These are phyloP conservation scores for Kwoniella bestiolae DNA, from an alignment of 768 basidiomycete species.

Conservation along the genomic window DNA sequence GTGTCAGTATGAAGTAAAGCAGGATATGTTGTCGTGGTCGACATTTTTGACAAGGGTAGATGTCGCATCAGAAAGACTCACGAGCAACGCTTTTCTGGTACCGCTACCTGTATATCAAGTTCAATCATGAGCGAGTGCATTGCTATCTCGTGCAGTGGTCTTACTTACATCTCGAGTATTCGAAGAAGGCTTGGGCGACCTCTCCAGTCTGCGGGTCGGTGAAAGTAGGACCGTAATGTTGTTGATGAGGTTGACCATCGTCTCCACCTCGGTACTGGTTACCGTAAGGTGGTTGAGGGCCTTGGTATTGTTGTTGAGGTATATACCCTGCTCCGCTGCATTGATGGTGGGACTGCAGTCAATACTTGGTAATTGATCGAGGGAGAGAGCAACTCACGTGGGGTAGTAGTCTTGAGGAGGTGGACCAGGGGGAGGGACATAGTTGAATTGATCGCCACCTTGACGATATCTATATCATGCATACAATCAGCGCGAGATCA, in stretches of 20 bases:
- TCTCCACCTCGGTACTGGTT: conserved; percentile 60
- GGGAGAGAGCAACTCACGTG: conserved; percentile 27
- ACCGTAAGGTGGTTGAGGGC: conserved; percentile 58
- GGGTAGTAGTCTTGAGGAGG: conserved; percentile 38
- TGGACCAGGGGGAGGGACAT: conserved; percentile 15
- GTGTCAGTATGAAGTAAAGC: no score
- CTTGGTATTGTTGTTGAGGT: conserved; percentile 29
- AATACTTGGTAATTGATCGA: neutral
- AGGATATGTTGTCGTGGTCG: no score
- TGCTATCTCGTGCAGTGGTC: neutral
- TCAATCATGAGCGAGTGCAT: neutral
- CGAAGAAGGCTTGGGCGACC: conserved; percentile 62
- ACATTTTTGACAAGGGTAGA: neutral
- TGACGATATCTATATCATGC: neutral
- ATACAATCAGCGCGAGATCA: no score
- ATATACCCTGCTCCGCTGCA: conserved; percentile 18
- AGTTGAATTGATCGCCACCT: conserved; percentile 5
- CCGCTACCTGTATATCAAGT: conserved; percentile 61
- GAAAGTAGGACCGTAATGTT: conserved; percentile 22
- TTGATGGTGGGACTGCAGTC: neutral
- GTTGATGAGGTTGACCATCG: conserved; percentile 51
- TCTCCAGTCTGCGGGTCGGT: conserved; percentile 20
- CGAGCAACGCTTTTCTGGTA: conserved; percentile 83
- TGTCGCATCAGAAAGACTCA: no score
- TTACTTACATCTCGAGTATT: conserved; percentile 75